A percentile compares a stretch with the other conserved stretches of the same genome.
Conservation (phyloP, 768 basidiomycete species). For the Tremella yokohamensis region DNA sequence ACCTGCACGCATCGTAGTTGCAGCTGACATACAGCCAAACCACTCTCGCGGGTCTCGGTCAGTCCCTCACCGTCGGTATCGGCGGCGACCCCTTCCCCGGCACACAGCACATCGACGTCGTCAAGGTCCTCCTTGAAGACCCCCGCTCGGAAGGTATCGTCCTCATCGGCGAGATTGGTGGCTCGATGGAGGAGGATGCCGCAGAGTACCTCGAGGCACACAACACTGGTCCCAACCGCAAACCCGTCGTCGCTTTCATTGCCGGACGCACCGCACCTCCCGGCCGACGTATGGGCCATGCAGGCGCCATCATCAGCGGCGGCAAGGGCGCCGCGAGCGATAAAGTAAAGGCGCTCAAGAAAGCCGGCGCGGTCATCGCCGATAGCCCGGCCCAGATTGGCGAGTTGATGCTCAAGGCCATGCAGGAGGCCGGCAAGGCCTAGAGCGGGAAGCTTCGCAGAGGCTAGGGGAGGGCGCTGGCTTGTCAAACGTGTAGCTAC, state of each 20-base stretch:
- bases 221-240: conserved; percentile 83
- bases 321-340: conserved; percentile 95
- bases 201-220: conserved; percentile 90
- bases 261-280: conserved; percentile 97
- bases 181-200: conserved; percentile 98
- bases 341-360: conserved; percentile 77
- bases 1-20: neutral
- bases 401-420: conserved; percentile 73
- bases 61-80: conserved; percentile 93
- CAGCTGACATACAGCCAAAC: conserved; percentile 62
- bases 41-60: conserved; percentile 89
- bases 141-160: conserved; percentile 94
- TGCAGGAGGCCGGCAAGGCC: conserved; percentile 43
- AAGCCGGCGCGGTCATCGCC: conserved; percentile 87
- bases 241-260: conserved; percentile 97
- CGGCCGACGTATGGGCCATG: conserved; percentile 96
- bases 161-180: conserved; percentile 97
- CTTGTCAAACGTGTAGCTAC: too few species aligned
- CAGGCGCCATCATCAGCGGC: conserved; percentile 95
- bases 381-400: conserved; percentile 96
- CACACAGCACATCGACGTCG: conserved; percentile 89
- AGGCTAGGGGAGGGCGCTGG: neutral
- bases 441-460: conserved; percentile 10
- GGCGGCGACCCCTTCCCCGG: conserved; percentile 64
- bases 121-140: conserved; percentile 94